Evolutionary conservation across 371 early-diverging fungal species (phyloP), one percentile per base, ranked within the genome.

Genomic region (Actinomortierella ambigua): DNA sequence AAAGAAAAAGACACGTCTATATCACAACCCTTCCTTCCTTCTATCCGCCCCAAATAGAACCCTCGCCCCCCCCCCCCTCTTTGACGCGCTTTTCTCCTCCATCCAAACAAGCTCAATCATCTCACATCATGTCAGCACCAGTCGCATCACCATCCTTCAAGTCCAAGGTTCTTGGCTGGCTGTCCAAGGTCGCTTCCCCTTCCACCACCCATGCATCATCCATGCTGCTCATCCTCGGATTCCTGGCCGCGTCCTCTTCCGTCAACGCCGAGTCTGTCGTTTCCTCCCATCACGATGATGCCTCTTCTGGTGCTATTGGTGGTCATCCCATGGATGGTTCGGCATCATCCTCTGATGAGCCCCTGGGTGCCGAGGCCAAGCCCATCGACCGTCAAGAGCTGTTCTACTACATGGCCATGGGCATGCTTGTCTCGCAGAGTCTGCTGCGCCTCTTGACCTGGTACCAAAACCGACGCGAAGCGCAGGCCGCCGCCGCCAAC

Each of bases 201-300:
- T 71, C 71, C 18, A 27, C 65, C 9, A 71, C 71, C 44, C 71
- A 71, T 44, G 71, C 71, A 24, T 71, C 71, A n/a, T 58, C 65
- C 13, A 71, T 71, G 71, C 63, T 71, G 52, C 65, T 71, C 71
- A 48, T 71, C 49, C 57, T 71, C 44, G 71, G 59, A 43, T 57
- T 71, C 55, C 55, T 71, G 27, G 71, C 66, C n/a, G 66, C 71
- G 20, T 34, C 34, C 11, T 34, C 34, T 6, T 34, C 34, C 11
- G 64, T 59, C 57, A 63, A 47, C 49, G 48, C 48, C 22, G 48
- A 18, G 8, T 18, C 48, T 15, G 48, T 24, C 11, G 48, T 22
- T 3, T 15, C 71, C 28, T 65, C 65, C 14, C 66, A 65, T 22
- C 60, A 63, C 20, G 55, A 27, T 18, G 51, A 55, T 49, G 61